Evolutionary conservation across 2,329 filamentous ascomycete species (phyloP), one percentile per base, ranked within the genome.

Genomic region (Scedosporium boydii): DNA sequence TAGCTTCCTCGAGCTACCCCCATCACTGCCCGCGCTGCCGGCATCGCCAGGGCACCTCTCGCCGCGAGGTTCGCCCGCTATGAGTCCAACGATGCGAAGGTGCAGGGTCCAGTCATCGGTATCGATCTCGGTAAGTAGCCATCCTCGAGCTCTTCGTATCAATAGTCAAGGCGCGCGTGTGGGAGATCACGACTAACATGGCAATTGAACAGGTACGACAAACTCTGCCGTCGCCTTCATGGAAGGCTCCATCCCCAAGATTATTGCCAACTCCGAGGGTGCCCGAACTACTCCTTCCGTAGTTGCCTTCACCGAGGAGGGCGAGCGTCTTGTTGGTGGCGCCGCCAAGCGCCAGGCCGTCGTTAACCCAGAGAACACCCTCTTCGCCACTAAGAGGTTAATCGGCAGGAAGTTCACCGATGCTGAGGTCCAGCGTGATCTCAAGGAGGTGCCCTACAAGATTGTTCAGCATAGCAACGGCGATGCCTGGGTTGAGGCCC

Each of bases 381-480:
- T 98, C 64, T 98, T 97, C 77, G 93, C 93, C 76, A 97, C 93
- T 68, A 98, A 98, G 88, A 91, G 93, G 86, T 87, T 98, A 76
- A 97, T 98, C 77, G 93, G 93, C 74, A 91, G 93, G 77, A 97
- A 97, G 83, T 98, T 93, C 84, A 91, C 85, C 76, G 93, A 98
- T 71, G 75, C 82, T 68, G 93, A 98, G 83, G 91, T 96, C 64
- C 93, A 98, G 84, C 90, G 92, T 72, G 93, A 98, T 75, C 90
- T 98, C 75, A 92, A 96, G 82, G 91, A 97, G 80, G 93, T 98
- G 12, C 93, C 93, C 65, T 98, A 96, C 86, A 97, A 96, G 87
- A 97, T 98, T 70, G 88, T 96, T 64, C 92, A 96, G 81, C 93
- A 97, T 86, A 87, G 81, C 80, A 97, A 97, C 76, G 93, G 93